Evolutionary conservation across 2,329 filamentous ascomycete species (phyloP).

Genomic region (Ustilaginoidea virens): DNA sequence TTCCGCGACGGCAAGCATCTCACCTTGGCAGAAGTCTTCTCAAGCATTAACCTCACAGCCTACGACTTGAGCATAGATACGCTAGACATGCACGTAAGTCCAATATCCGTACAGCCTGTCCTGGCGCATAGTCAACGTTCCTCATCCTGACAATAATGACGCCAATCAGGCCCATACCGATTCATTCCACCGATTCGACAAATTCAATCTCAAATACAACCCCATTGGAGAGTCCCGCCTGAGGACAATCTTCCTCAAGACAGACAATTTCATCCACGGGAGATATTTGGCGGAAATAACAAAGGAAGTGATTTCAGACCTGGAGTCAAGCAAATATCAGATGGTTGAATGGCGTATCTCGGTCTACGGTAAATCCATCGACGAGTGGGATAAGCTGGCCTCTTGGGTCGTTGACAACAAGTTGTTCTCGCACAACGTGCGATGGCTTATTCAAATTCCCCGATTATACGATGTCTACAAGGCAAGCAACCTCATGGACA

Average conservation of each 20-base stretch:
- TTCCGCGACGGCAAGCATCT: conserved; percentile 85
- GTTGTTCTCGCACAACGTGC: conserved; percentile 91
- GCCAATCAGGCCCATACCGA: conserved; percentile 71
- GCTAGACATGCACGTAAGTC: conserved; percentile 88
- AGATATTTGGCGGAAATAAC: conserved; percentile 95
- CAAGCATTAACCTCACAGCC: conserved; percentile 91
- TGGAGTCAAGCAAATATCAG: conserved; percentile 98
- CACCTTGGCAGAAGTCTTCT: conserved; percentile 84
- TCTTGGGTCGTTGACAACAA: conserved; percentile 98
- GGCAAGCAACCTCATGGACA: conserved; percentile 69
- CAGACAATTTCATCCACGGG: conserved; percentile 92
- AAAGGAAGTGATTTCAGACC: conserved; percentile 90
- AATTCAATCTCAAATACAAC: conserved; percentile 99
- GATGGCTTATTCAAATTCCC: conserved; percentile 92
- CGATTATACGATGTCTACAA: conserved; percentile 95
- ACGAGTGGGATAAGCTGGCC: conserved; percentile 96
- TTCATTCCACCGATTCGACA: conserved; percentile 97
- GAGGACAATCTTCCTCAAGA: conserved; percentile 97
- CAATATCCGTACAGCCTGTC: neutral
- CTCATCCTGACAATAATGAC: too few relatives aligned
- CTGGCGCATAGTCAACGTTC: too few relatives aligned
- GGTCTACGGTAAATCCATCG: conserved; percentile 79
- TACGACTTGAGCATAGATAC: conserved; percentile 98
- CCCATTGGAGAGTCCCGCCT: conserved; percentile 89
- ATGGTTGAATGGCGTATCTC: conserved; percentile 99